Base-by-base conservation (phyloP, 1,284 basidiomycete species). In the Apiotrichum mycotoxinovorans region DNA sequence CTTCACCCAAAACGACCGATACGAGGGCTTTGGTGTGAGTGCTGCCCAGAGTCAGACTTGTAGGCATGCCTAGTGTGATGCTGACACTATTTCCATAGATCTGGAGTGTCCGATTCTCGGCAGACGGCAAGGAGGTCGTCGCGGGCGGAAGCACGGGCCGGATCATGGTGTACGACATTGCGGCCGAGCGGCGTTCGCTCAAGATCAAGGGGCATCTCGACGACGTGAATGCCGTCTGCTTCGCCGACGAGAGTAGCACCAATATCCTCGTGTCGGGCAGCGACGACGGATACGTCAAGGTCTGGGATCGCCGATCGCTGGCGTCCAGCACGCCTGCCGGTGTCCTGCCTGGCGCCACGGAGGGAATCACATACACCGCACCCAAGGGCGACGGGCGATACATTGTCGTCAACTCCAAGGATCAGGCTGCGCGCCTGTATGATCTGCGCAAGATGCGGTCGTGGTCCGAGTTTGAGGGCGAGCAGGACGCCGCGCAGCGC, bases 401-500 rank as follows among this genome's bases (percentile, higher is more conserved):
- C 73, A 81, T 96, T 54, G 86, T 98, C 37, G 94, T 89, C n/a
- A 98, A 98, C 71, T 92, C 92, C 48, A 98, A 98, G 76, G 96
- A 98, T 72, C 95, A 98, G 72, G 85, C 89, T 1, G 80, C 91
- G 53, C 86, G 92, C 26, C 78, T 98, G 30, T 98, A 95, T 89
- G 95, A 98, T 77, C 79, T 98, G 50, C 86, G 95, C 40, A 92
- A 87, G 78, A 96, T 98, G 94, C 82, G 86, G 40, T 84, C 80
- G 54, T 87, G 83, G 65, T 72, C 79, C 12, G 87, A 92, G 34
- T 88, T 87, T 63, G 85, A 89, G 51, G 67, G 69, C 14, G 81
- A 85, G 52, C 76, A 78, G 34, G 67, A 79, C 48, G 77, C 76
- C 0, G 71, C 69, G 1, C 52, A 74, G 14, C 66, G 77, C 56